phyloP scores from a whole-genome alignment of 2,329 filamentous ascomycete species.

The Ophiostoma quercus region DNA sequence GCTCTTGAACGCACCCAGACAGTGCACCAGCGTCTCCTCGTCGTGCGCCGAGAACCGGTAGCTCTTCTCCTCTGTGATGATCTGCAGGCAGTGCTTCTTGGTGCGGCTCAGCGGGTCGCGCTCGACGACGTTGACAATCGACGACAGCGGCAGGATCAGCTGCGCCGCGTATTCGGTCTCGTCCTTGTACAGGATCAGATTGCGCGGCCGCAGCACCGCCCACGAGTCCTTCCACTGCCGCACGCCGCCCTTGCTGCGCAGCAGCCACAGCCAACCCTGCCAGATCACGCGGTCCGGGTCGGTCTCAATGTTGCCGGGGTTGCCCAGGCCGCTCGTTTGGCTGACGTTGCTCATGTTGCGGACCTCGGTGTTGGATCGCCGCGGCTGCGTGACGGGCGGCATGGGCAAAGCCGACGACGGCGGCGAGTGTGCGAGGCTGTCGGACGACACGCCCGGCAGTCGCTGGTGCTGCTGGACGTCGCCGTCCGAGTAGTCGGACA shows the following conservation, averaged over 20 bases:
- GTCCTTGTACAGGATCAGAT: slow-evolving; percentile 87
- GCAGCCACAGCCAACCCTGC: slow-evolving; percentile 82
- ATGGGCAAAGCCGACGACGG: slow-evolving; percentile 21
- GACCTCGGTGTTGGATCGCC: slow-evolving; percentile 10
- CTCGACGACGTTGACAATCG: slow-evolving; percentile 84
- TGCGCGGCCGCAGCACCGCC: slow-evolving; percentile 81
- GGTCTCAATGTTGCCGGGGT: slow-evolving; percentile 43
- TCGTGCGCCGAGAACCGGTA: slow-evolving; percentile 70
- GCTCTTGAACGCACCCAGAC: slow-evolving; percentile 88
- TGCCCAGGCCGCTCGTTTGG: slow-evolving; percentile 52
- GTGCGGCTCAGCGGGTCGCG: slow-evolving; percentile 81
- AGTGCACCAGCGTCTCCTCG: slow-evolving; percentile 77
- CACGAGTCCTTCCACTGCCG: slow-evolving; percentile 93
- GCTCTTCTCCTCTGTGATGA: slow-evolving; percentile 88
- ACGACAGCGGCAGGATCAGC: slow-evolving; percentile 71
- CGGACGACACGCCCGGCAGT: slow-evolving; percentile 47
- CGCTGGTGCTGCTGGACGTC: slow-evolving; percentile 40
- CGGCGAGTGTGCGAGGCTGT: slow-evolving; percentile 43
- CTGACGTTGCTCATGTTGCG: slow-evolving; percentile 52
- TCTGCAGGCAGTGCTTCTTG: slow-evolving; percentile 81
- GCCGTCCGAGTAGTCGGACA: slow-evolving; percentile 80
- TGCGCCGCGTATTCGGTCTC: slow-evolving; percentile 83
- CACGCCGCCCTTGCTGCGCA: slow-evolving; percentile 76
- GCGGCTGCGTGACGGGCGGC: slow-evolving; percentile 15
- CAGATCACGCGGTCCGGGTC: slow-evolving; percentile 87